Base-by-base conservation (phyloP, 108 stramenopile genomes). In the Discostella stelligeroides region DNA sequence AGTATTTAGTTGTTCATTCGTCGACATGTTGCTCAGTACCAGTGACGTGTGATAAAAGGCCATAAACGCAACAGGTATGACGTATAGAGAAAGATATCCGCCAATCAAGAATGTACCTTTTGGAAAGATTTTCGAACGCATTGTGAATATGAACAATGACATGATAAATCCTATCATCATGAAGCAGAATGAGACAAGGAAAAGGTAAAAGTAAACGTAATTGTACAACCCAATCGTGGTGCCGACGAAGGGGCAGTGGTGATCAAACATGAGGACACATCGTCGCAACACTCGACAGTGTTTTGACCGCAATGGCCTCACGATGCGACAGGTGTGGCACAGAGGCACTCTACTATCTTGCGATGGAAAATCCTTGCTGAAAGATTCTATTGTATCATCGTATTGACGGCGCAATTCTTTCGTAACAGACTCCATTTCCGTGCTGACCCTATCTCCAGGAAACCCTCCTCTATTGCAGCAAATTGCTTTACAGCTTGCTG, bases 221-320 rank as follows among this genome's bases (percentile, higher is more conserved):
- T 98, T 99, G 84, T 92, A 87, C 13, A 93, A 79, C 37, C 98
- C 99, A 17, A 99, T 83, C 27, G 94, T 96, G 51, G 89, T 93
- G 65, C 95, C 95, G 20, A 98, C 92, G 70, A 97, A 99, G 17
- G 98, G 96, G 73, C 99, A 99, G 82, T 97, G 96, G 81, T 99
- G 99, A 81, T 99, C 99, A 82, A 98, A 99, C 45, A 91, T 34
- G 21, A 94, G 75, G 20, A 98, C 93, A 70, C 99, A 99, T 59
- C 88, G 76, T 29, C 91, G 64, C 20, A 82, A 78, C 43, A 88
- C 89, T 17, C 95, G 84, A 73, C 96, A 96, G 81, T 99, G 98
- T 71, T 98, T 98, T 42, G 96, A 94, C 47, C 98, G 87, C 11
- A 90, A 72, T 7, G 98, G 99, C 39, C 88, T 85, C 18, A 84